Conservation (phyloP, 2,329 filamentous ascomycete genomes). For the Exophiala aquamarina region DNA sequence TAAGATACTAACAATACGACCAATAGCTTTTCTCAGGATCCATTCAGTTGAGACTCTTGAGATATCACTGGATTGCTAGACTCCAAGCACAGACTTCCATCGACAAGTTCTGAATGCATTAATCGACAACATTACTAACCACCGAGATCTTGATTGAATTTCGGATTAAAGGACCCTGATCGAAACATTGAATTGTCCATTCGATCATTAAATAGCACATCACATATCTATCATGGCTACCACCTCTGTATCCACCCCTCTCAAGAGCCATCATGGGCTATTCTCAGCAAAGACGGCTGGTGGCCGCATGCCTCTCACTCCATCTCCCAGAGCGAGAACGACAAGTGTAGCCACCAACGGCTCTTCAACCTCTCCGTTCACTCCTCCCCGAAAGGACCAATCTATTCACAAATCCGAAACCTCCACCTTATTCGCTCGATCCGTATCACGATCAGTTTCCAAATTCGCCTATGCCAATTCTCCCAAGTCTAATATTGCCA, state of each 20-base stretch:
- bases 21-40: conserved; percentile 34
- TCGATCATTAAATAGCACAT: conserved; percentile 38
- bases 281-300: conserved; percentile 92
- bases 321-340: conserved; percentile 72
- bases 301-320: conserved; percentile 90
- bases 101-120: conserved; percentile 34
- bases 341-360: conserved; percentile 44
- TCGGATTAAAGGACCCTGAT: conserved; percentile 34
- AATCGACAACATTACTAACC: conserved; percentile 37
- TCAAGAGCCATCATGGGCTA: conserved; percentile 91
- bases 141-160: conserved; percentile 29
- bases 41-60: conserved; percentile 40
- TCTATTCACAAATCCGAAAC: conserved; percentile 76
- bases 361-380: conserved; percentile 69
- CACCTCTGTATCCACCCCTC: conserved; percentile 78
- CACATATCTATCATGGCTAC: conserved; percentile 69
- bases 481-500: conserved; percentile 94
- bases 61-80: conserved; percentile 34
- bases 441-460: conserved; percentile 48
- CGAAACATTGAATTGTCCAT: conserved; percentile 52
- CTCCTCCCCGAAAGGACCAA: conserved; percentile 65
- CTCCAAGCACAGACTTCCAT: conserved; percentile 30
- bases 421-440: conserved; percentile 74
- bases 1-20: conserved; percentile 32
- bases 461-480: conserved; percentile 76